Base-by-base conservation (phyloP, 805 yeast species). In the Teunomyces cretensis region DNA sequence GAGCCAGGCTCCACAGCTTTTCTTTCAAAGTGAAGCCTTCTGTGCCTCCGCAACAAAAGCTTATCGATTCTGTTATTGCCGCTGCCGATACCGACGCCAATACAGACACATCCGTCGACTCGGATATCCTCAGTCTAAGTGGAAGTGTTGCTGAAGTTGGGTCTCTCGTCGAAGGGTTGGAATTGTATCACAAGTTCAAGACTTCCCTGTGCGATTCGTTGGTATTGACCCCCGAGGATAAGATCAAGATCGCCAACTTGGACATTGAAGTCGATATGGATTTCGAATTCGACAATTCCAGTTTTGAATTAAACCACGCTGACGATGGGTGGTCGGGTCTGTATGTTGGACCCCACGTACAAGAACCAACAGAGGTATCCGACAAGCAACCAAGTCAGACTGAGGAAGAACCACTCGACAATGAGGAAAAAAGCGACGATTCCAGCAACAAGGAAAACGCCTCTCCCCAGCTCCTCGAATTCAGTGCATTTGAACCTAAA, bases 401-500 rank as follows among this genome's bases (percentile, higher is more conserved):
- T 16, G n/a, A 19, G 2, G 16, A 13, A 7, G 4, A 7, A 8
- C 13, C 8, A 6, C 27, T 4, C 11, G 22, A 19, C 6, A 19
- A 19, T 19, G 6, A 19, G 22, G 22, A 3, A 19, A 6, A 19
- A 19, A 19, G 22, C 22, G 22, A 19, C 6, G 22, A 19, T 3
- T 6, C 22, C 6, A 6, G 22, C 22, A 19, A 19, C 22, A 19
- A 19, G 22, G 6, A 19, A 26, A 7, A 26, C 22, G 22, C 22
- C 6, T 19, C n/a, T 15, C 26, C 36, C 11, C 22, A 12, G 17
- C 17, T 33, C 22, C 12, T 33, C 16, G 36, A 35, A 5, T 22
- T 35, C 2, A 35, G 38, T 8, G 38, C 38, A 19, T 35, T 35
- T 22, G 38, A 35, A 19, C 38, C 38, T 22, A 24, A 35, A 22